Evolutionary conservation across 495 filamentous ascomycete species (phyloP), one percentile per base, ranked within the genome.

Genomic region (Glarea lozoyensis): DNA sequence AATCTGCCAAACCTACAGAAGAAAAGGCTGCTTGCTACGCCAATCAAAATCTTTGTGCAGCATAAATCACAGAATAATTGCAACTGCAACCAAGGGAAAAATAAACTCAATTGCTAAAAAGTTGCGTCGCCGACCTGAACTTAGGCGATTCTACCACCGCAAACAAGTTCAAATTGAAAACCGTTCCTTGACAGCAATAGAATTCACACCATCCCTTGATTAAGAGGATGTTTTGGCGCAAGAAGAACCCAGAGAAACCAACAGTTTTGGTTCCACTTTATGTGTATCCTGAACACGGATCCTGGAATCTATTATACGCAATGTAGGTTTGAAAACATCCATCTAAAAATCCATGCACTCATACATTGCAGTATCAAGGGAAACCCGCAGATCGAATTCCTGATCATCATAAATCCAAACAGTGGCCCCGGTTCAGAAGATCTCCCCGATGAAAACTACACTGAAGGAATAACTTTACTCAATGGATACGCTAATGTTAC

Each of bases 341-440:
- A n/a, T n/a, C n/a, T n/a, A n/a, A n/a, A n/a, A n/a, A n/a, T n/a
- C n/a, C n/a, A n/a, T n/a, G n/a, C n/a, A n/a, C n/a, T n/a, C n/a
- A n/a, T n/a, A n/a, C n/a, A n/a, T n/a, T n/a, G 39, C 21, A 51
- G 48, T 2, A 43, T 51, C 16, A 12, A 12, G n/a, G 19, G 17
- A 19, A 12, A 75, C 49, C 68, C 71, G 10, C 29, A 62, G 37
- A 53, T 72, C 41, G 62, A 65, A 45, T 79, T 78, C 53, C 60
- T 65, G 6, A 61, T 76, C 25, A 62, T 79, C 43, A 60, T 78
- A 51, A 79, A 79, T 45, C 75, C 75, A 20, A 56, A 61, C 36
- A 74, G 62, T 37, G 75, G 75, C 1, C 75, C 75, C 10, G 74
- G 75, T 16, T 43, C 58, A 23, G 45, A 57, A 38, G 30, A 60